Evolutionary conservation across 2,329 filamentous ascomycete species (phyloP), one percentile per base, ranked within the genome.

Genomic region (Pochonia chlamydosporia): DNA sequence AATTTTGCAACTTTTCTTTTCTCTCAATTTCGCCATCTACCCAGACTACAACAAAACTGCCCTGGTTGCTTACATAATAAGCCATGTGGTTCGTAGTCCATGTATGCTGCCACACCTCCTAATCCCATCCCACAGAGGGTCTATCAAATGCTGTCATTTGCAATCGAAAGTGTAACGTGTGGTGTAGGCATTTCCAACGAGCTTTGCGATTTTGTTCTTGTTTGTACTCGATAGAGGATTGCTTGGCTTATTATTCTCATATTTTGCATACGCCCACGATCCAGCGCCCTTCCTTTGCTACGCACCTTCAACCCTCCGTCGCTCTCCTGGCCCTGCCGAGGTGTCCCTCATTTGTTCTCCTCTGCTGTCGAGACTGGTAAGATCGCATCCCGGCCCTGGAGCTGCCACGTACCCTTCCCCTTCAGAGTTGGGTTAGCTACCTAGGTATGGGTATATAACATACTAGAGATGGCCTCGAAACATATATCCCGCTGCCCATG

Each of bases 81-180:
- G 39, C 40, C 46, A 51, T 47, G 8, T 20, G 13, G 3, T 13
- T 21, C 20, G 35, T 18, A 10, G 18, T 16, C 23, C 9, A 11
- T 3, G 18, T 21, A 39, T 10, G 35, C 47, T 51, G 52, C 46
- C 48, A 56, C 53, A 56, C 56, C 58, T 61, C 58, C 57, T 59
- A 59, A 58, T 51, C 62, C 58, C 59, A 58, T 51, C 62, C 58
- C 59, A 57, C 49, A 57, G 51, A 41, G 50, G 52, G 49, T 54
- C 52, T 55, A 55, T 56, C 56, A 56, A 57, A 57, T 56, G 55
- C 51, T 58, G 59, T 56, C 59, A 63, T 62, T 55, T 54, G 58
- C 59, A 64, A 57, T 55, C 56, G 58, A 51, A 52, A 47, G 44
- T 30, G 33, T 49, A 20, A 20, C 33, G 37, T n/a, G 26, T 43